Percentiles rank a stretch among this genome's conserved stretches.
Evolutionary conservation across 352 stramenopile genomes (phyloP).

Genomic region (Phytophthora melonis): DNA sequence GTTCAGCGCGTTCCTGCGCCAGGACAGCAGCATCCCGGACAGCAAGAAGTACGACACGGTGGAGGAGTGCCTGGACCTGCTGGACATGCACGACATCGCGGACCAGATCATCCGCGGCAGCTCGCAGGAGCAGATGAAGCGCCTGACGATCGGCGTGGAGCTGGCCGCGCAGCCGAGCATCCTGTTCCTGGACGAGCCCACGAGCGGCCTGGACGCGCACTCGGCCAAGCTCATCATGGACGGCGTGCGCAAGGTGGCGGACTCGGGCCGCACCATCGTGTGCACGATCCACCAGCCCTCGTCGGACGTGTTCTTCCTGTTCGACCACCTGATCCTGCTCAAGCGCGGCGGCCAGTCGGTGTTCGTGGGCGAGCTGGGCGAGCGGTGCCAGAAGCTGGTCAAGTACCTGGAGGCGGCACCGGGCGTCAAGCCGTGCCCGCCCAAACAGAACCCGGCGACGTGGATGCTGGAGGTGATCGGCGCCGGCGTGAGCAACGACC

Average conservation of each 20-base stretch:
- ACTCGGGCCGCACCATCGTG: slow-evolving; percentile 48
- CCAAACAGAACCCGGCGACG: slow-evolving; percentile 37
- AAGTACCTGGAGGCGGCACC: slow-evolving; percentile 41
- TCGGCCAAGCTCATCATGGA: slow-evolving; percentile 81
- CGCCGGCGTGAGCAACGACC: slow-evolving; percentile 68
- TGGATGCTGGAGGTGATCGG: slow-evolving; percentile 16
- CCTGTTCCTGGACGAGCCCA: slow-evolving; percentile 80
- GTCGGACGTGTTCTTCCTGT: slow-evolving; percentile 78
- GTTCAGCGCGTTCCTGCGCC: slow-evolving; percentile 86
- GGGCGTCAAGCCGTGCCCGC: slow-evolving; percentile 44
- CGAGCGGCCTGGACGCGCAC: slow-evolving; percentile 79
- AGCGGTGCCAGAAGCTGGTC: slow-evolving; percentile 40
- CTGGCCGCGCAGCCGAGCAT: slow-evolving; percentile 76
- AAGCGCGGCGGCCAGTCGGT: slow-evolving; percentile 60
- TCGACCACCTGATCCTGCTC: slow-evolving; percentile 81
- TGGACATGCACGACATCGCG: slow-evolving; percentile 40
- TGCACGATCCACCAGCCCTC: slow-evolving; percentile 7
- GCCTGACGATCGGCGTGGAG: slow-evolving; percentile 83
- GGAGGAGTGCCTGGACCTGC: slow-evolving; percentile 38
- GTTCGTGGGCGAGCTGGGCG: slow-evolving; percentile 81
- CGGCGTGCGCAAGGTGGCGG: slow-evolving; percentile 79
- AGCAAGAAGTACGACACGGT: slow-evolving; percentile 45
- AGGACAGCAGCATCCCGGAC: slow-evolving; percentile 36
- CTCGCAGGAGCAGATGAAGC: slow-evolving; percentile 53
- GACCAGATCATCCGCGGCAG: slow-evolving; percentile 49